phyloP scores from a whole-genome alignment of 73 alveolate genomes.

The Paramecium tetraurelia region DNA sequence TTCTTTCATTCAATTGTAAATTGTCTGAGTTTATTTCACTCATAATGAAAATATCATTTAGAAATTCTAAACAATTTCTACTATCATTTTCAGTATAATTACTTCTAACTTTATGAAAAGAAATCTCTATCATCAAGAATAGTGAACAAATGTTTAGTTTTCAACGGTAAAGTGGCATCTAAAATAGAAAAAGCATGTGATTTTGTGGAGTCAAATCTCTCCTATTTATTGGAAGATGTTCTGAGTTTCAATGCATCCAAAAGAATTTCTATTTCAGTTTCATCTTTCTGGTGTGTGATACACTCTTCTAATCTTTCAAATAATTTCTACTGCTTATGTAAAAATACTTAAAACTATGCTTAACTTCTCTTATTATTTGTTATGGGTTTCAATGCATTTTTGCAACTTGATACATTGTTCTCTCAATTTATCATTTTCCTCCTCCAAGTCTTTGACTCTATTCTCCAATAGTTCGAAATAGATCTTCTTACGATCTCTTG shows the following conservation, averaged over 20 bases:
- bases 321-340: constrained; percentile 4
- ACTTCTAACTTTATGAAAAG: neutral
- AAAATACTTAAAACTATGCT: constrained; percentile 16
- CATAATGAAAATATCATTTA: neutral
- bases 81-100: neutral
- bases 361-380: neutral
- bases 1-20: neutral
- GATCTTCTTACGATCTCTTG: constrained; percentile 60
- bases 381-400: neutral
- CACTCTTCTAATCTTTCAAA: constrained; percentile 52
- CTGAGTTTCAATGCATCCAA: constrained; percentile 56
- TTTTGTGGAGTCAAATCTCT: constrained; percentile 44
- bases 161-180: constrained; percentile 44
- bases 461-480: constrained; percentile 56
- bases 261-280: constrained; percentile 36
- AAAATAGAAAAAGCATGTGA: constrained; percentile 4
- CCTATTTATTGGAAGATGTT: constrained; percentile 33
- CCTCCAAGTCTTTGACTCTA: constrained; percentile 33
- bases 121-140: neutral
- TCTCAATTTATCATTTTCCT: constrained; percentile 54
- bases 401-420: neutral
- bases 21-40: neutral
- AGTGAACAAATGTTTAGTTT: constrained; percentile 3
- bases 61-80: neutral
- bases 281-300: neutral